Conservation (phyloP, 257 asterid genomes). For the Fraxinus pennsylvanica region DNA sequence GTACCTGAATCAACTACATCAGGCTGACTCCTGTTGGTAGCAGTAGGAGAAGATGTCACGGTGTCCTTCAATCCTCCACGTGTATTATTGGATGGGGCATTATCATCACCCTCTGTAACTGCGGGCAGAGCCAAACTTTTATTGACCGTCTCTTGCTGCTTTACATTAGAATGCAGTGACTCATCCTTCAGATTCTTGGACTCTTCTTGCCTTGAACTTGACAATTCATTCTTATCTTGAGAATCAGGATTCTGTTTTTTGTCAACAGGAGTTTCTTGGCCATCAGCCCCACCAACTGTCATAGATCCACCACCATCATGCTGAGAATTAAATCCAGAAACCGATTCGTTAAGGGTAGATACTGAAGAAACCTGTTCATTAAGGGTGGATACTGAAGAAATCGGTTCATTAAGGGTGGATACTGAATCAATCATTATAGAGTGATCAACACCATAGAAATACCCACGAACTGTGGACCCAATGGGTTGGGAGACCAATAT, state of each 20-base stretch:
- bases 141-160: constrained; percentile 26
- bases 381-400: constrained; percentile 24
- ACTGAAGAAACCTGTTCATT: constrained; percentile 19
- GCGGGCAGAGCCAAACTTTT: constrained; percentile 11
- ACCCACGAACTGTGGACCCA: constrained; percentile 55
- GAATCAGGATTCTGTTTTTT: constrained; percentile 23
- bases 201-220: constrained; percentile 29
- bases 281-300: constrained; percentile 26
- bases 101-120: constrained; percentile 10
- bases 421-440: constrained; percentile 27
- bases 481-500: constrained; percentile 62
- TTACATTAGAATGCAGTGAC: constrained; percentile 14
- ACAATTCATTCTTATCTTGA: constrained; percentile 26
- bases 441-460: constrained; percentile 45
- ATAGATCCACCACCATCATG: constrained; percentile 22
- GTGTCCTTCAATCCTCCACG: constrained; percentile 29
- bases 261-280: constrained; percentile 27
- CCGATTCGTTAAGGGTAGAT: constrained; percentile 24
- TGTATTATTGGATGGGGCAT: constrained; percentile 26
- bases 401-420: constrained; percentile 14
- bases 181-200: constrained; percentile 27
- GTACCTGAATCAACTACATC: constrained; percentile 53
- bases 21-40: constrained; percentile 30
- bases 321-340: constrained; percentile 28
- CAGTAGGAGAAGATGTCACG: constrained; percentile 38